Percentiles rank a stretch among this genome's conserved stretches.
Conservation (phyloP, 2,329 filamentous ascomycete species). For the Verticillium nubilum region DNA sequence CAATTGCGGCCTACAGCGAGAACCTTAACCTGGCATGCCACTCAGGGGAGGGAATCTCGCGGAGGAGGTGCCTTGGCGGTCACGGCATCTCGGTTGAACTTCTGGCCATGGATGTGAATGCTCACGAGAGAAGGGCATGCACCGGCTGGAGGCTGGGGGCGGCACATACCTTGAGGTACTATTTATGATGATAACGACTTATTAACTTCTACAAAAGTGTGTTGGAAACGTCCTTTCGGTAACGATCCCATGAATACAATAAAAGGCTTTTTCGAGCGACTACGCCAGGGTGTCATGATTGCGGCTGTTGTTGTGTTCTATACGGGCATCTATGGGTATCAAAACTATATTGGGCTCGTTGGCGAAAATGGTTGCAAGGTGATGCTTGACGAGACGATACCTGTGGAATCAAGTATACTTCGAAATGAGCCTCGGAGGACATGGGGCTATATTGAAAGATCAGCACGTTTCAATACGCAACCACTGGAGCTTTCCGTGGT, state of each 20-base stretch:
- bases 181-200: conserved; percentile 25
- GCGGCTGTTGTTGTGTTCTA: neutral
- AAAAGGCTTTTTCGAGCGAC: conserved; percentile 27
- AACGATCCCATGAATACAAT: conserved; percentile 32
- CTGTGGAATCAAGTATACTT: too few species aligned
- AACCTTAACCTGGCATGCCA: conserved; percentile 7
- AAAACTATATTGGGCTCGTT: too few species aligned
- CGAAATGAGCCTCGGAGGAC: too few species aligned
- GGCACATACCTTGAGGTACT: conserved; percentile 24
- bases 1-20: neutral
- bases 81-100: neutral
- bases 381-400: too few species aligned
- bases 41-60: conserved; percentile 6
- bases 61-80: conserved; percentile 1
- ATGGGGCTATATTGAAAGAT: too few species aligned
- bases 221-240: conserved; percentile 32
- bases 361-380: too few species aligned
- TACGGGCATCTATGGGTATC: neutral
- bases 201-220: conserved; percentile 27
- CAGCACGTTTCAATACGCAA: too few species aligned
- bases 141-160: conserved; percentile 18
- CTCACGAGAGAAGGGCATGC: conserved; percentile 8
- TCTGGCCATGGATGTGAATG: neutral
- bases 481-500: too few species aligned
- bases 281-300: neutral